Evolutionary conservation across 2,329 filamentous ascomycete genomes (phyloP).

Genomic region (Incumbomyces lentus): DNA sequence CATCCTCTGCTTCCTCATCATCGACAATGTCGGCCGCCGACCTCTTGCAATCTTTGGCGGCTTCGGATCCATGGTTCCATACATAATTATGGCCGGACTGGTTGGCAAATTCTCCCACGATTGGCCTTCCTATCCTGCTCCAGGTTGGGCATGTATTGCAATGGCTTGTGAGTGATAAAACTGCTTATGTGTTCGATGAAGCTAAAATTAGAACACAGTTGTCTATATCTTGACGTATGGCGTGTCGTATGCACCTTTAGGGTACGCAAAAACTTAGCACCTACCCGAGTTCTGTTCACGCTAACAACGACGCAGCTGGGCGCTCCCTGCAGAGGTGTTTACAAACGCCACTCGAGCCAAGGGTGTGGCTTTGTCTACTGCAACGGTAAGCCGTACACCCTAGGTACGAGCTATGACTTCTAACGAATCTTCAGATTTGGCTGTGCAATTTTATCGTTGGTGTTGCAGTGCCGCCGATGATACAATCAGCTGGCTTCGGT

Average conservation of each 20-base stretch:
- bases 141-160: conserved; percentile 38
- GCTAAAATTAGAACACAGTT: neutral
- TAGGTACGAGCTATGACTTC: too few species aligned
- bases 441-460: conserved; percentile 14
- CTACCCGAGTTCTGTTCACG: too few species aligned
- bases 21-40: conserved; percentile 39
- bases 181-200: too few species aligned
- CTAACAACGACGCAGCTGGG: conserved; percentile 13
- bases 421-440: too few species aligned
- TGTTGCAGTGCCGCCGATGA: neutral
- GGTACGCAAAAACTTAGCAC: too few species aligned
- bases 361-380: conserved; percentile 27
- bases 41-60: conserved; percentile 38
- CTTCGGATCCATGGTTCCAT: conserved; percentile 36
- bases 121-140: conserved; percentile 41
- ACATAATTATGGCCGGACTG: conserved; percentile 44
- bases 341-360: conserved; percentile 28
- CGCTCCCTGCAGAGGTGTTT: conserved; percentile 31
- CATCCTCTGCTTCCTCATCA: conserved; percentile 37
- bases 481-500: conserved; percentile 33
- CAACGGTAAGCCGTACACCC: conserved; percentile 16
- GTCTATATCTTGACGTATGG: conserved; percentile 4
- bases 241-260: conserved; percentile 27
- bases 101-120: conserved; percentile 41
- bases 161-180: too few species aligned